Base-by-base conservation (phyloP, 805 yeast genomes). In the Grigorovia jiainica region DNA sequence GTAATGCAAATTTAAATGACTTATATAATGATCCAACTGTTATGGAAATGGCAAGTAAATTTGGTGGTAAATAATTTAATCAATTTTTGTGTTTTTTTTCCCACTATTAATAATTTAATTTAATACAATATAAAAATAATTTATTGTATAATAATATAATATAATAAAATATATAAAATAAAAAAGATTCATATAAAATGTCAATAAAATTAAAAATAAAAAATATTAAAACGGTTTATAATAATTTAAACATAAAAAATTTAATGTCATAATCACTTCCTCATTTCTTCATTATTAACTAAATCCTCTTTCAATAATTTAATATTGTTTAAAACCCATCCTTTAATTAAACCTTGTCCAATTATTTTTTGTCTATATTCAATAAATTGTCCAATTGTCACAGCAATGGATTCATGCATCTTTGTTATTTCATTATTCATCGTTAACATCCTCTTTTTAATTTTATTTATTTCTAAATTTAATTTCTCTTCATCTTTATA, bases 11-110 rank as follows among this genome's bases (percentile, higher is more conserved):
- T 51, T 60, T 87, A 61, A 67, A 74, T 33, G 85, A 81, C 38
- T 54, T 87, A 58, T 76, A 87, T 85, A 82, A 77, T 63, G 82
- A 87, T 62, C 95, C 95, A 42, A 76, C 78, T 70, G 65, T 87
- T 36, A 78, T 71, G 60, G 75, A 80, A 48, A 65, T 82, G 76
- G 92, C 89, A 27, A 72, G 68, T 43, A 81, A 71, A 53, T 79
- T 86, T 57, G 73, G 80, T 74, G 82, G 84, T 38, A 61, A 27
- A 27, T 27, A 27, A 13, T 9, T 8, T 8, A 27, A 10, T 13
- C 31, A 27, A 13, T 27, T 11, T n/a, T n/a, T n/a, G n/a, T n/a
- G n/a, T n/a, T n/a, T n/a, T n/a, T n/a, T n/a, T n/a, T n/a, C n/a
- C n/a, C n/a, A n/a, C n/a, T n/a, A n/a, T n/a, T n/a, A n/a, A n/a